A percentile compares a stretch with the other conserved stretches of the same genome.
These are phyloP conservation scores for Candida sp. DNA, from an alignment of 1,139 yeast genomes.

Conservation along the genomic window DNA sequence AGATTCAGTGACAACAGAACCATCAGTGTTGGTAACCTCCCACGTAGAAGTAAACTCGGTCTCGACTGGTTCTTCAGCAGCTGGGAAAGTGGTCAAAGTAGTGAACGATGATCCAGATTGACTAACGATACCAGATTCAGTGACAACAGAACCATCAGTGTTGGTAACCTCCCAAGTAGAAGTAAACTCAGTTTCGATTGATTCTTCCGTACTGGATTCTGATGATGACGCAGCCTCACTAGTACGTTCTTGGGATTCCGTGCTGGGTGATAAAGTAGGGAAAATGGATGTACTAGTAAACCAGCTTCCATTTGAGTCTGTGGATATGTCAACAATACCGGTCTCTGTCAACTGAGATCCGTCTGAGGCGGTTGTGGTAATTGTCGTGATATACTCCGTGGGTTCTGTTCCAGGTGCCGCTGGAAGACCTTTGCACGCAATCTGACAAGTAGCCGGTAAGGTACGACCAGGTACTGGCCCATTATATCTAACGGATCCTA, in stretches of 20 bases:
- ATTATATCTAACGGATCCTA: constrained; percentile 14
- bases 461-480: constrained; percentile 21
- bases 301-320: constrained; percentile 4
- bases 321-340: constrained; percentile 3
- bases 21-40: too few species aligned
- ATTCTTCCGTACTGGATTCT: neutral
- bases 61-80: too few species aligned
- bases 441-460: constrained; percentile 18
- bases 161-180: constrained; percentile 8
- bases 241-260: too few species aligned
- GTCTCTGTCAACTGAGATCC: constrained; percentile 3
- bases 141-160: constrained; percentile 1
- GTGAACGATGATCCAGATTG: neutral
- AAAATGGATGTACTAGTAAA: constrained; percentile 7
- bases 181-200: constrained; percentile 5
- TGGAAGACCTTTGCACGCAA: constrained; percentile 14
- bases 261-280: too few species aligned
- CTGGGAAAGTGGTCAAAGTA: neutral
- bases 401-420: neutral
- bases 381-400: neutral
- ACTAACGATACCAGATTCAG: constrained; percentile 8
- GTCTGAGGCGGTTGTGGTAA: neutral
- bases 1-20: too few species aligned
- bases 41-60: too few species aligned
- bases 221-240: too few species aligned